Base-by-base conservation (phyloP, 1,139 yeast genomes). In the Kurtzmaniella quercitrusa region DNA sequence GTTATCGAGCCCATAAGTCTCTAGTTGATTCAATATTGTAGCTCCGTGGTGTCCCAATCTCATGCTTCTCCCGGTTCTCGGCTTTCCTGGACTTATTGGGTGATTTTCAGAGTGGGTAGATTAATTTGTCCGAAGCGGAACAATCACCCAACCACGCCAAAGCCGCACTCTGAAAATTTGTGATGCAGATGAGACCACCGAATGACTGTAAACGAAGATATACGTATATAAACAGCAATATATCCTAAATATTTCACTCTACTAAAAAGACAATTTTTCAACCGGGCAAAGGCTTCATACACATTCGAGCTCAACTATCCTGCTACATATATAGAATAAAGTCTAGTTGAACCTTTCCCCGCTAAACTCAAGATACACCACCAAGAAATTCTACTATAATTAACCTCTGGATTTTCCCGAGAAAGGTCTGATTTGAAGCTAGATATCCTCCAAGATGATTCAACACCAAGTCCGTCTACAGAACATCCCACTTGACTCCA, bases 111-210 rank as follows among this genome's bases (percentile, higher is more conserved):
- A 29, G 41, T 37, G 44, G 38, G 38, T 36, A 36, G 38, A 36
- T 36, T 36, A 10, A 36, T 39, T 41, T 41, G 38, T 39, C 44
- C 44, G 44, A 41, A 37, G 44, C 44, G 44, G 44, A 41, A 41
- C 41, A 41, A 41, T 41, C 39, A 36, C 38, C 38, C 38, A 36
- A 36, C 38, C 27, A 36, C 37, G 23, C 23, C 38, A 19, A 36
- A 36, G 38, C 38, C 38, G 38, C 38, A 36, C 38, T 11, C 27
- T 36, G 38, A 36, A 36, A 36, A 36, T 19, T 36, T 19, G 27
- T 21, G 24, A 23, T 33, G 27, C 37, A 43, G 41, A 41, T 41
- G 44, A 34, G 41, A 18, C 44, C 44, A 41, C 41, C 41, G 25
- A 16, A 27, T 27, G 31, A 27, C 31, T 27, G 10, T 27, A 27